Conservation (phyloP, 306 rosid species). For the Rosa persica region DNA sequence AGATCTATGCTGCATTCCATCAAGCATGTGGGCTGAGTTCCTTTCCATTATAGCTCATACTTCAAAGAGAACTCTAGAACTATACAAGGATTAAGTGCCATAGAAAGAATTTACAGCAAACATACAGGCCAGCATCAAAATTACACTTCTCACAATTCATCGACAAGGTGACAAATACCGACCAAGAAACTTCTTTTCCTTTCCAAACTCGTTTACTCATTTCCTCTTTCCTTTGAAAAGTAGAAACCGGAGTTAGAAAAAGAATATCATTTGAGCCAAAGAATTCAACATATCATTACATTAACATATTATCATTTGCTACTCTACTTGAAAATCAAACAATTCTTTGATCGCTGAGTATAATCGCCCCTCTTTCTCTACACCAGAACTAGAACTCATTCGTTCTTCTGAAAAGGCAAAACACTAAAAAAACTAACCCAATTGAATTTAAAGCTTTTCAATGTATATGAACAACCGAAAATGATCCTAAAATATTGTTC, state of each 20-base stretch:
- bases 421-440: background rate
- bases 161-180: background rate
- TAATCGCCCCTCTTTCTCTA: background rate
- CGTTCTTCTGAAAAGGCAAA: background rate
- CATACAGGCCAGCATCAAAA: background rate
- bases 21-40: conserved; percentile 50
- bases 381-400: background rate
- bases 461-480: background rate
- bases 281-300: background rate
- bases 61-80: background rate
- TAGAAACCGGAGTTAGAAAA: background rate
- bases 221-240: background rate
- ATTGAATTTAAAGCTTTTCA: background rate
- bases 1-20: conserved; percentile 85
- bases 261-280: background rate
- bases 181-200: background rate
- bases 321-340: background rate
- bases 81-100: background rate
- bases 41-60: conserved; percentile 45
- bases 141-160: background rate
- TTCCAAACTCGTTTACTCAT: background rate
- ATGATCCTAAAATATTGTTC: background rate
- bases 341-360: background rate
- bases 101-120: background rate
- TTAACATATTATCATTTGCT: background rate